Evolutionary conservation across 1,284 basidiomycete genomes (phyloP), one percentile per base, ranked within the genome.

Genomic region (Inonotus obliquus): DNA sequence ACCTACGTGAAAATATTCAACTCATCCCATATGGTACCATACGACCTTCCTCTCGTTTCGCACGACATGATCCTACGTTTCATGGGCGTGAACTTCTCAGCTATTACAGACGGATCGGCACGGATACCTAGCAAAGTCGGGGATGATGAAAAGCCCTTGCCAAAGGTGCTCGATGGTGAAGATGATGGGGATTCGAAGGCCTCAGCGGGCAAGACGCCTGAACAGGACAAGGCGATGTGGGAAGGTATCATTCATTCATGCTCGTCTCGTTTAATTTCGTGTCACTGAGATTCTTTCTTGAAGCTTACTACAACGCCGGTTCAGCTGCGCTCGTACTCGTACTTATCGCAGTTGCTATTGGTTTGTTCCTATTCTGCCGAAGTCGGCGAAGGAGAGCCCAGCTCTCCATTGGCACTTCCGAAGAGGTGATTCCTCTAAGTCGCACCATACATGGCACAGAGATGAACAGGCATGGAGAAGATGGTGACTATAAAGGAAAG

Each of bases 31-130:
- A 97, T 97, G 94, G 94, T 89, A 32, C 93, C 93, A 0, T 96
- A 86, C 71, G 96, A 99, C 74, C 79, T 91, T 11, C 96, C 96
- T 0, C 81, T 93, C 60, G 86, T 89, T 35, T 81, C 94, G 3
- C 95, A 98, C 74, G 96, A 99, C 74, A 98, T 99, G 97, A 96
- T 99, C 69, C 85, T 96, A 54, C 91, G 95, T 14, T 98, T 98
- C 77, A 92, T 97, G 86, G 87, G 84, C 52, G 85, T 96, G 60
- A 89, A 98, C 76, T 91, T 96, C 68, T 83, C 87, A 32, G 81
- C 84, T 3, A 82, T 97, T 49, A 79, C 88, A 1, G 94, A 90
- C 63, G 80, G 89, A 65, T 83, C 92, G 38, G 83, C 89, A 41
- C 74, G 78, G 69, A 84, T 92, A 60, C 89, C 91, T 6, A 93